A percentile compares a stretch with the other conserved stretches of the same genome.
phyloP scores from a whole-genome alignment of 2,329 filamentous ascomycete species.

The Verticillium nubilum region DNA sequence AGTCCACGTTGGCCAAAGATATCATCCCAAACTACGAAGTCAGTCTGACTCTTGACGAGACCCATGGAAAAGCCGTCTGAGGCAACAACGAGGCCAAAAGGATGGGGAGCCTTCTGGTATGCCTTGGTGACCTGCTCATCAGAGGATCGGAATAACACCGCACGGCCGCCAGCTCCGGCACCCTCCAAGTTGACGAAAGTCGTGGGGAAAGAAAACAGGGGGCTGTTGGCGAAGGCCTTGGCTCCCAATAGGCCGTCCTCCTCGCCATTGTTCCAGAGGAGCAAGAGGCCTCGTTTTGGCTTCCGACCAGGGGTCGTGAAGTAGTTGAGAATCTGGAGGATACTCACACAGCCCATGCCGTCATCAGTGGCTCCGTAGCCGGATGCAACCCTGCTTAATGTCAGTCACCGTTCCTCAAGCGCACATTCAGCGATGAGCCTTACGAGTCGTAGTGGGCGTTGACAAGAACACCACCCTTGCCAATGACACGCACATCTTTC shows the following conservation, averaged over 20 bases:
- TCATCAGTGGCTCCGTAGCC: constrained; percentile 93
- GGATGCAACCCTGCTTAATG: constrained; percentile 65
- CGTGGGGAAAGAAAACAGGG: constrained; percentile 72
- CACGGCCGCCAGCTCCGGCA: constrained; percentile 84
- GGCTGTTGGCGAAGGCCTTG: constrained; percentile 76
- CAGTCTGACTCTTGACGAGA: constrained; percentile 78
- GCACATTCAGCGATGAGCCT: constrained; percentile 11
- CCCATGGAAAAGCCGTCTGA: constrained; percentile 79
- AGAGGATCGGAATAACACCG: constrained; percentile 80
- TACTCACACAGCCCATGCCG: constrained; percentile 80
- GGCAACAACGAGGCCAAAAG: constrained; percentile 78
- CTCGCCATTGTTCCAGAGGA: constrained; percentile 91
- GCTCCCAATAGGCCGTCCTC: constrained; percentile 90
- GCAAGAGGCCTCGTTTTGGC: constrained; percentile 74
- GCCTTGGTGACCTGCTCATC: constrained; percentile 80
- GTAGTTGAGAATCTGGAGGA: constrained; percentile 81
- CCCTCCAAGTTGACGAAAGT: constrained; percentile 95
- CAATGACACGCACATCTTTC: constrained; percentile 39
- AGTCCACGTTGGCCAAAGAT: constrained; percentile 73
- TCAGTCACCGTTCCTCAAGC: neutral
- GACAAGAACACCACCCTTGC: constrained; percentile 75
- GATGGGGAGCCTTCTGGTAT: constrained; percentile 66
- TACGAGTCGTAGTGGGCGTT: constrained; percentile 88
- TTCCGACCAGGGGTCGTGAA: constrained; percentile 68
- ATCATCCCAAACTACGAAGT: constrained; percentile 78